phyloP scores from a whole-genome alignment of 108 stramenopile species.

The Ochromonas danica region DNA sequence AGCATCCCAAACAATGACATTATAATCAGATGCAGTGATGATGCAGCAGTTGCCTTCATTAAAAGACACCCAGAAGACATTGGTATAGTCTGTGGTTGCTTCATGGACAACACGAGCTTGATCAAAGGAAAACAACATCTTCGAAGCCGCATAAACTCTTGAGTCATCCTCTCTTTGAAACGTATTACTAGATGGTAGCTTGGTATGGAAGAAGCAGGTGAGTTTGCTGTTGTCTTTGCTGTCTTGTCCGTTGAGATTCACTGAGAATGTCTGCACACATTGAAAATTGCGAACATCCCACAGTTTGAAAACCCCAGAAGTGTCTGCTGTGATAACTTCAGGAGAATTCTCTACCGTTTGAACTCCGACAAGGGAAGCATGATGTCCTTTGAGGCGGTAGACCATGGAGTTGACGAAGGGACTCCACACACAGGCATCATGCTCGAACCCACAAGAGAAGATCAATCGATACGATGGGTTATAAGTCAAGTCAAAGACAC shows the following conservation, averaged over 20 bases:
- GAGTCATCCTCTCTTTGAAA: slow-evolving; percentile 46
- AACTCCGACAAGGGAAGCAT: slow-evolving; percentile 53
- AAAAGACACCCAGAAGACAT: slow-evolving; percentile 51
- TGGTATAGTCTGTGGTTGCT: slow-evolving; percentile 54
- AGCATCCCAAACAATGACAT: slow-evolving; percentile 29
- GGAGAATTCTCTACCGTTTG: slow-evolving; percentile 57
- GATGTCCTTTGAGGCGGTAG: slow-evolving; percentile 53
- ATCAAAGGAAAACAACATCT: slow-evolving; percentile 56
- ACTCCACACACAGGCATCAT: slow-evolving; percentile 61
- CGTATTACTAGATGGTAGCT: background rate
- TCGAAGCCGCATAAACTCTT: slow-evolving; percentile 50
- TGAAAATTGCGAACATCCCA: slow-evolving; percentile 62
- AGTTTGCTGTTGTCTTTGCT: slow-evolving; percentile 38
- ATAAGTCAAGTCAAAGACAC: slow-evolving; percentile 55
- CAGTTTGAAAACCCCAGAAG: slow-evolving; percentile 46
- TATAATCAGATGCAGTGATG: slow-evolving; percentile 41
- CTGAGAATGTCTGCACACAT: slow-evolving; percentile 60
- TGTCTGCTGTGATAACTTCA: slow-evolving; percentile 61
- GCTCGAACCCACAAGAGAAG: slow-evolving; percentile 60
- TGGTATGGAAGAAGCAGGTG: slow-evolving; percentile 28
- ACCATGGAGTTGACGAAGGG: slow-evolving; percentile 59
- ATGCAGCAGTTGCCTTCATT: slow-evolving; percentile 51
- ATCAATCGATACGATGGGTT: slow-evolving; percentile 57
- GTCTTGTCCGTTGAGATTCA: background rate
- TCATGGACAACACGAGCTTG: slow-evolving; percentile 54